Evolutionary conservation across 345 rosid genomes (phyloP).

Genomic region (Populus nigra): DNA sequence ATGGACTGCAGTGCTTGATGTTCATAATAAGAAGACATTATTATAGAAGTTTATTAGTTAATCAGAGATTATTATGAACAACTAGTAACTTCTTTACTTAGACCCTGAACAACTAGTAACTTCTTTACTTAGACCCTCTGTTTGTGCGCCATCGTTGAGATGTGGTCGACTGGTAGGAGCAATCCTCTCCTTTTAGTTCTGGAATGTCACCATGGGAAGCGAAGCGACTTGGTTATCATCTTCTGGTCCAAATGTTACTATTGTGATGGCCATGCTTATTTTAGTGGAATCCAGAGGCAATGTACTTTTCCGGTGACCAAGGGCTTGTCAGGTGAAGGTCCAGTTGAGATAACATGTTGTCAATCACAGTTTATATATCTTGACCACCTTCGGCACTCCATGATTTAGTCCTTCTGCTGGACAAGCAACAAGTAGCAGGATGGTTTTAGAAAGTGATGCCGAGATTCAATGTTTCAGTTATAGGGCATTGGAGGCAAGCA

Average conservation of each 20-base stretch:
- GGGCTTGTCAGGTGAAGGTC: background rate
- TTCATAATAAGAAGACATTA: too few relatives aligned
- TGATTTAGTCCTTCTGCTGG: background rate
- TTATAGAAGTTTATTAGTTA: too few relatives aligned
- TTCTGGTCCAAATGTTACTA: too few relatives aligned
- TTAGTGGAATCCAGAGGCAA: background rate
- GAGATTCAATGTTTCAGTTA: background rate
- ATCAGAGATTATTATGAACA: too few relatives aligned
- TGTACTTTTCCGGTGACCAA: background rate
- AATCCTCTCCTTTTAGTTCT: too few relatives aligned
- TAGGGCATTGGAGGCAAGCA: background rate
- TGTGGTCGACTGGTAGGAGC: too few relatives aligned
- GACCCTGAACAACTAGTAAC: background rate
- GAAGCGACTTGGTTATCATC: too few relatives aligned
- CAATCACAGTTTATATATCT: background rate
- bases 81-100: too few relatives aligned
- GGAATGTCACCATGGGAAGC: too few relatives aligned
- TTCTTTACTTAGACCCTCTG: background rate
- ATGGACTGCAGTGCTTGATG: background rate
- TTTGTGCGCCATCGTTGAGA: background rate
- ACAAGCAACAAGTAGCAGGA: background rate
- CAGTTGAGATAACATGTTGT: background rate
- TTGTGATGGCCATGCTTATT: background rate
- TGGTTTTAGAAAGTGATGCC: background rate
- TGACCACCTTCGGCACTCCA: background rate